These are phyloP conservation scores for Apiospora marii DNA, from an alignment of 2,329 filamentous ascomycete genomes.

Conservation along the genomic window DNA sequence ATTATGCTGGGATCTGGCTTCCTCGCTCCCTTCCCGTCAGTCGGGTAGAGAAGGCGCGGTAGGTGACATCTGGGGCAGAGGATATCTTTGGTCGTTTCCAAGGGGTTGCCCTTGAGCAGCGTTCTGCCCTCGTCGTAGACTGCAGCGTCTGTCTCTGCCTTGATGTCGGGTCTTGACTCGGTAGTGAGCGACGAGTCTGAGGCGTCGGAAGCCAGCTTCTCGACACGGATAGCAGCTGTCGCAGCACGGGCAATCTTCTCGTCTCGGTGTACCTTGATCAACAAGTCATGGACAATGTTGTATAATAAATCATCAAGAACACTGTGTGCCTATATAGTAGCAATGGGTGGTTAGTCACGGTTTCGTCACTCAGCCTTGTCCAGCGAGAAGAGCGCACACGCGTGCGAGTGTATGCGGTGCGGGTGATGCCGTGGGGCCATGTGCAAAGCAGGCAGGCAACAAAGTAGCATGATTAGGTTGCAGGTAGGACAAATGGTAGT, in stretches of 20 bases:
- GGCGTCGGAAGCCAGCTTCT: slow-evolving; percentile 66
- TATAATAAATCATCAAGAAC: slow-evolving; percentile 79
- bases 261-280: slow-evolving; percentile 77
- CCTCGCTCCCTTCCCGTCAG: slow-evolving; percentile 71
- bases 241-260: slow-evolving; percentile 78
- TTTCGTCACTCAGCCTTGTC: slow-evolving; percentile 2
- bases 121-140: slow-evolving; percentile 75
- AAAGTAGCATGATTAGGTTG: not conserved
- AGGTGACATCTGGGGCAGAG: slow-evolving; percentile 78
- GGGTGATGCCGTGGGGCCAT: slow-evolving; percentile 17
- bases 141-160: slow-evolving; percentile 71
- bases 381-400: not conserved
- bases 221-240: slow-evolving; percentile 69
- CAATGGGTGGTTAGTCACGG: not conserved
- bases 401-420: not conserved
- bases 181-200: slow-evolving; percentile 58
- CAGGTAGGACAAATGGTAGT: slow-evolving; percentile 26
- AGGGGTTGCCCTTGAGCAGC: slow-evolving; percentile 74
- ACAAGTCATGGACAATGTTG: slow-evolving; percentile 78
- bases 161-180: slow-evolving; percentile 63
- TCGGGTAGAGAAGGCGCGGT: slow-evolving; percentile 76
- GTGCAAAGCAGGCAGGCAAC: slow-evolving; percentile 7
- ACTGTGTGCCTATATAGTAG: slow-evolving; percentile 56
- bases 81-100: slow-evolving; percentile 75
- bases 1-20: slow-evolving; percentile 72